Base-by-base conservation (phyloP, 441 rosid species). In the Omphalea diandra region DNA sequence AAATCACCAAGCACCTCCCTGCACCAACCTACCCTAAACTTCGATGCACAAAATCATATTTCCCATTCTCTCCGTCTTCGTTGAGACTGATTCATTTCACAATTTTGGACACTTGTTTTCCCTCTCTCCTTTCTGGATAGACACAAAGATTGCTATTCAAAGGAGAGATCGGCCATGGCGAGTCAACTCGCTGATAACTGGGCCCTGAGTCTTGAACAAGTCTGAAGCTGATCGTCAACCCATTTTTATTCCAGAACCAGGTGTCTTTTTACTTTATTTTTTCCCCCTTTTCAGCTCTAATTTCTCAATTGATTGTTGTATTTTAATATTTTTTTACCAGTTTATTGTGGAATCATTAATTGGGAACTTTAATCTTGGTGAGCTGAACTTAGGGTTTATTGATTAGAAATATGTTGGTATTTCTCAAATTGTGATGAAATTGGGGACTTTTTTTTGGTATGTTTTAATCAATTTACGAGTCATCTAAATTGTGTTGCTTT, bases 101-200 rank as follows among this genome's bases (percentile, higher is more conserved):
- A 61, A 61, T 53, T 40, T 43, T 41, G 2, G 12, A 33, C 31
- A 32, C 69, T 17, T 53, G 15, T 64, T 53, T 44, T 24, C 44
- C 33, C 67, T 68, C 27, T 65, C 65, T 44, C 57, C 61, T 57
- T 53, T 35, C 20, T 38, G 31, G 8, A 47, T 38, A 17, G 55
- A 33, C n/a, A 53, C n/a, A n/a, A n/a, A 68, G 70, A 74, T 73
- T 75, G 69, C 63, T 41, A 55, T 38, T 70, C 65, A 38, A 26
- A 49, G 50, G 67, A 63, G 29, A 57, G 62, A 36, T 24, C 56
- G 41, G 61, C 58, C 63, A 65, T 69, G 71, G 69, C 57, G 69
- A 57, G 77, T 80, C 80, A 76, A 71, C 75, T 76, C 76, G 73
- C 73, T 63, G 55, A 63, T 24, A n/a, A 61, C 68, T 73, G 71